Evolutionary conservation across 257 asterid species (phyloP).

Genomic region (Salvia miltiorrhiza): DNA sequence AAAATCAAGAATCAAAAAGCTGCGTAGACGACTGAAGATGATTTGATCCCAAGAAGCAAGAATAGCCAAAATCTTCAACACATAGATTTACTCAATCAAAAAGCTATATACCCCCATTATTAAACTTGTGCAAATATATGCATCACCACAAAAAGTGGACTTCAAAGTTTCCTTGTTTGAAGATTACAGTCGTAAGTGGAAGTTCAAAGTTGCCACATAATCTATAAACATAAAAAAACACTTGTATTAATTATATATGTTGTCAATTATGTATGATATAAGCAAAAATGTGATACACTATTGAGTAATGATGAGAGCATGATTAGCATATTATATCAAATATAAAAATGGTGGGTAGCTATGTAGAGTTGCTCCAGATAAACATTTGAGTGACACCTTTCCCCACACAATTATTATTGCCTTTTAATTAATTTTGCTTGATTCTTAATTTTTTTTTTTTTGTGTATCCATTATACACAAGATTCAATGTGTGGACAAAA

Average conservation of each 20-base stretch:
- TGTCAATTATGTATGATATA: slow-evolving; percentile 26
- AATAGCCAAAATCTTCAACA: not conserved
- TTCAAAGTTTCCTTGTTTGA: not conserved
- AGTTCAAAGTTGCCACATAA: slow-evolving; percentile 3
- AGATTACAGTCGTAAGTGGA: not conserved
- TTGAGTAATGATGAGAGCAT: slow-evolving; percentile 49
- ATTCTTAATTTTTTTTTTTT: slow-evolving; percentile 6
- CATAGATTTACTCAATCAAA: slow-evolving; percentile 1
- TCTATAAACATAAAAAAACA: not conserved
- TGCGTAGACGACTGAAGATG: not conserved
- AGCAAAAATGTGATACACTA: slow-evolving; percentile 17
- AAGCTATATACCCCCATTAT: not conserved
- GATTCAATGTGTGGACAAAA: slow-evolving; percentile 42
- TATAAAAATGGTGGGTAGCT: slow-evolving; percentile 15
- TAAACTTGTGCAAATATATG: not conserved
- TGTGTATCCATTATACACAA: slow-evolving; percentile 23
- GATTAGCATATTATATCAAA: slow-evolving; percentile 37
- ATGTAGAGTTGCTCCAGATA: slow-evolving; percentile 22
- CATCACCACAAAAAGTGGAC: slow-evolving; percentile 1
- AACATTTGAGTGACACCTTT: slow-evolving; percentile 33
- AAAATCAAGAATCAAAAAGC: not conserved
- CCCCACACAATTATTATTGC: slow-evolving; percentile 34
- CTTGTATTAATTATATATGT: not conserved
- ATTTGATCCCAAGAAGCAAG: not conserved
- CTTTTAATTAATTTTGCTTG: slow-evolving; percentile 26